Evolutionary conservation across 176 grass and related monocot species (phyloP), one percentile per base, ranked within the genome.

Genomic region (Rhipidocladum racemiflorum): DNA sequence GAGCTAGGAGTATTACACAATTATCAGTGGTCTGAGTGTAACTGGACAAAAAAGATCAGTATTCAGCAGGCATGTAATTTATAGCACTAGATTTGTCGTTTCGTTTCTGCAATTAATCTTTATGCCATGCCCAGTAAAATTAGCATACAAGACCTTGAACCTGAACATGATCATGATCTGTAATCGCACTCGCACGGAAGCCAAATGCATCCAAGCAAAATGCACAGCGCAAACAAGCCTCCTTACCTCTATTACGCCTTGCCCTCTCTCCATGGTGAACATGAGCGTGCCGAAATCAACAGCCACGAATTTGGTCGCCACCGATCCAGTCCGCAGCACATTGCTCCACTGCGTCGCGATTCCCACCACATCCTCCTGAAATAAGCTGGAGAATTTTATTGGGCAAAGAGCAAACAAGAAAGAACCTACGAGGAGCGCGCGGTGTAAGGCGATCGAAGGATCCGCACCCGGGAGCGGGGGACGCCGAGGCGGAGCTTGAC

Each of bases 251-350:
- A 73, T 75, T 53, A 91, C 29, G 83, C 95, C 88, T 20, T 78
- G 92, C 36, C 90, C 92, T 70, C 64, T 91, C 57, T 93, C 92
- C 87, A 91, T 85, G 25, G 92, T 95, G 87, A 98, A 95, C 96
- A 98, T 98, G 88, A 98, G 80, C 13, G 90, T 95, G 38, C 83
- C 90, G 21, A 89, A 84, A 72, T 98, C 92, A 10, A 95, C 84
- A 18, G 96, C 90, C 49, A 95, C 90, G 66, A 98, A 95, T 12
- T 87, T 94, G 20, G 83, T 83, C 55, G 91, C 90, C 53, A 98
- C 78, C 59, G 90, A 80, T 61, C 92, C 96, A 46, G 96, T 87
- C 25, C 91, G 86, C 35, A 98, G 85, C 78, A 98, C 89, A 61
- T 93, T 91, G 84, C 71, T 98, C 95, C 95, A 98, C 65, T 83